phyloP scores from a whole-genome alignment of 495 filamentous ascomycete genomes.

The Penicillium manginii region DNA sequence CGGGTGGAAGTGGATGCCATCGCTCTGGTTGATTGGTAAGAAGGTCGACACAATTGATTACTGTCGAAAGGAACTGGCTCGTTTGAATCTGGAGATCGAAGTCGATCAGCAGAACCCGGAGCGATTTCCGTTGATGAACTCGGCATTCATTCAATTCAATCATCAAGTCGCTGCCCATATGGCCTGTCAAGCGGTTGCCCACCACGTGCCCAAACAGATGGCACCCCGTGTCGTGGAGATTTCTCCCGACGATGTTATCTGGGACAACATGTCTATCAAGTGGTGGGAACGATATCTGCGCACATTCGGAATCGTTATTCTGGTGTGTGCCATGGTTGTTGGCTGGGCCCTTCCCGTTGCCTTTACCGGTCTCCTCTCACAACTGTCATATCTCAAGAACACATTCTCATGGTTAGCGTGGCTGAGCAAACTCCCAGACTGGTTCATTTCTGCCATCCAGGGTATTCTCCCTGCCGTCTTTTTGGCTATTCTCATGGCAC shows the following conservation, averaged over 20 bases:
- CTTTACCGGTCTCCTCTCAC: conserved; percentile 80
- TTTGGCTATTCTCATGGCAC: conserved; percentile 75
- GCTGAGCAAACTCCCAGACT: conserved; percentile 63
- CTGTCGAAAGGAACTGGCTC: conserved; percentile 85
- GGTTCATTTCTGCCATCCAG: conserved; percentile 72
- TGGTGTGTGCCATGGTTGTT: conserved; percentile 78
- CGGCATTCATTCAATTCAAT: conserved; percentile 98
- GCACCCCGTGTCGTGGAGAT: conserved; percentile 91
- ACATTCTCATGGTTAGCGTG: conserved; percentile 71
- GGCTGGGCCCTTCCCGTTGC: conserved; percentile 92
- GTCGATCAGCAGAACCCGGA: conserved; percentile 85
- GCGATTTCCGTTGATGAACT: conserved; percentile 92
- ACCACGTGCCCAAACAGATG: conserved; percentile 94
- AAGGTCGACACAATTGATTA: conserved; percentile 96
- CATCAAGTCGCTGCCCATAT: conserved; percentile 97
- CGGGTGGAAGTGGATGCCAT: conserved; percentile 79
- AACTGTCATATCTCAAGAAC: conserved; percentile 68
- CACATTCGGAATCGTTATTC: conserved; percentile 62
- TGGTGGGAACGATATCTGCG: conserved; percentile 93
- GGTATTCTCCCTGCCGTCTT: conserved; percentile 84
- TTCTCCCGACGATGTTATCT: conserved; percentile 89
- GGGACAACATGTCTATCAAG: conserved; percentile 96
- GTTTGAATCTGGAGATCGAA: conserved; percentile 91
- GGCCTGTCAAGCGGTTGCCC: conserved; percentile 91
- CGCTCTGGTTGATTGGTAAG: conserved; percentile 77